These are phyloP conservation scores for Meira miltonrushii DNA, from an alignment of 1,284 basidiomycete species.

Conservation along the genomic window DNA sequence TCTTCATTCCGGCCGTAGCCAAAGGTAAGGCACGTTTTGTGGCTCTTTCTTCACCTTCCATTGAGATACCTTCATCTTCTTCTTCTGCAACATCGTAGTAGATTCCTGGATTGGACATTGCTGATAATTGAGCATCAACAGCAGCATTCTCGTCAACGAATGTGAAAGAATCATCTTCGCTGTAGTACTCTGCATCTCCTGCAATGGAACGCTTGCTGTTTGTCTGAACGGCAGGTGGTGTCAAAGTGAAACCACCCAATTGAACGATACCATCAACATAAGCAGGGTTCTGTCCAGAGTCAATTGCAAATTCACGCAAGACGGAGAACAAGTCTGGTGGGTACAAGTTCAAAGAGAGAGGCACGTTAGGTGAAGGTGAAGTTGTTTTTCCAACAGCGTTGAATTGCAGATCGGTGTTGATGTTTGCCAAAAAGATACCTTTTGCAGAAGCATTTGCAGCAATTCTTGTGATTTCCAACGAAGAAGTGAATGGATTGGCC, in stretches of 20 bases:
- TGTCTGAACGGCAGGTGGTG: conserved; percentile 50
- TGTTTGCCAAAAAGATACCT: conserved; percentile 65
- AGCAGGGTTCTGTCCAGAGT: conserved; percentile 62
- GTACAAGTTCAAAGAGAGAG: conserved; percentile 67
- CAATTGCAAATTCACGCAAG: conserved; percentile 63
- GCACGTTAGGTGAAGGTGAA: conserved; percentile 62
- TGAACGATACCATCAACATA: conserved; percentile 67
- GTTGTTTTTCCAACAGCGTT: conserved; percentile 59
- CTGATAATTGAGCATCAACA: conserved; percentile 28
- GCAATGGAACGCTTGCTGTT: conserved; percentile 5
- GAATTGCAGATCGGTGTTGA: conserved; percentile 62
- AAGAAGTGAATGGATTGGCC: conserved; percentile 66
- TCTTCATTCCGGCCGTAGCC: conserved; percentile 26
- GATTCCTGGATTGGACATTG: conserved; percentile 51
- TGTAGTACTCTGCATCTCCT: conserved; percentile 21
- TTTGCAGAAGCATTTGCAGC: conserved; percentile 64
- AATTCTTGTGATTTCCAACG: conserved; percentile 63
- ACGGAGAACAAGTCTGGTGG: conserved; percentile 68
- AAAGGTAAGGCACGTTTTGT: neutral
- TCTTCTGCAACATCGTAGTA: conserved; percentile 25
- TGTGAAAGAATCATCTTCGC: conserved; percentile 26
- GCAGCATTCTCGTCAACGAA: conserved; percentile 33
- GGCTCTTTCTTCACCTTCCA: conserved; percentile 45
- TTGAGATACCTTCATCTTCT: conserved; percentile 28
- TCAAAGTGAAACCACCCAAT: conserved; percentile 65